Evolutionary conservation across 495 filamentous ascomycete genomes (phyloP).

Genomic region (Gamarada debralockiae): DNA sequence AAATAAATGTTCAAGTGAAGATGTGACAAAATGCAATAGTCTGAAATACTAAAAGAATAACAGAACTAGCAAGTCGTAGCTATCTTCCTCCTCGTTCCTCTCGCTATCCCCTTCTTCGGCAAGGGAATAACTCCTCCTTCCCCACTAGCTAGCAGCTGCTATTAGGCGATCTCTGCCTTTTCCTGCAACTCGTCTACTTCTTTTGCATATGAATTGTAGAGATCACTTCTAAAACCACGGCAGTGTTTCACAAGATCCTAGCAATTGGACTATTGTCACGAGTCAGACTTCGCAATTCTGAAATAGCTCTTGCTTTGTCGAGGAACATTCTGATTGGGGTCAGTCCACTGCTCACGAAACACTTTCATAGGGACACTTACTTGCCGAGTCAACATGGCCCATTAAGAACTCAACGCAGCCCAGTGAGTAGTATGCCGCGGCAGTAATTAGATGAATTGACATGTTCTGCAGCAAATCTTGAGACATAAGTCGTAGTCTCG

Average conservation of each 20-base stretch:
- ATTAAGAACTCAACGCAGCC: conserved; percentile 4
- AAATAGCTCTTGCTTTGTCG: not conserved
- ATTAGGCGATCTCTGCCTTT: not conserved
- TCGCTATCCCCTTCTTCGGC: not conserved
- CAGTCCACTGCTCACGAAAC: too few relatives aligned
- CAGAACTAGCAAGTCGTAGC: not conserved
- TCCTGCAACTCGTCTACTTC: not conserved
- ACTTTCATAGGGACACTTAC: not conserved
- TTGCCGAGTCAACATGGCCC: not conserved
- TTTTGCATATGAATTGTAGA: not conserved
- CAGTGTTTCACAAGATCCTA: not conserved
- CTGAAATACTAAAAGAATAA: not conserved
- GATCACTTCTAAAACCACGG: not conserved
- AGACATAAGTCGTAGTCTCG: conserved; percentile 5
- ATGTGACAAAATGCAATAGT: too few relatives aligned
- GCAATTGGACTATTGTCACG: conserved; percentile 4
- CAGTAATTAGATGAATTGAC: conserved; percentile 10
- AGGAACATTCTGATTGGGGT: conserved; percentile 1
- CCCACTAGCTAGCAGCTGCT: not conserved
- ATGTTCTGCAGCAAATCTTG: conserved; percentile 1
- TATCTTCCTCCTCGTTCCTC: not conserved
- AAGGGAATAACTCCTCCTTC: not conserved
- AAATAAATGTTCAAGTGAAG: too few relatives aligned
- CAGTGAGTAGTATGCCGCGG: conserved; percentile 14
- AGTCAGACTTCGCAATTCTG: not conserved